Evolutionary conservation across 495 filamentous ascomycete genomes (phyloP).

Genomic region (Usnea hakonensis): DNA sequence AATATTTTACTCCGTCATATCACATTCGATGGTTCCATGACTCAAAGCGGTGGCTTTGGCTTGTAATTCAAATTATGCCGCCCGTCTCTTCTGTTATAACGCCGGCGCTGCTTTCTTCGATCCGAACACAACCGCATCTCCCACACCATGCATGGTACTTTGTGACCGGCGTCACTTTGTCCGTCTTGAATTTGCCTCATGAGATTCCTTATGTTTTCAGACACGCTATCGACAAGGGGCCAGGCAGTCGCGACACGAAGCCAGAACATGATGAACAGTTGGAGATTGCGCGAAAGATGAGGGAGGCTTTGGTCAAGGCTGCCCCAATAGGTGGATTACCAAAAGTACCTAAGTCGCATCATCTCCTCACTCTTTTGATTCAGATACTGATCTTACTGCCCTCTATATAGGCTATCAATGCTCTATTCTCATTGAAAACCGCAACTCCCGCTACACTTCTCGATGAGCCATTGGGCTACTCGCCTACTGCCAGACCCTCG

Average conservation of each 20-base stretch:
- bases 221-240: conserved; percentile 31
- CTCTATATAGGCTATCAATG: conserved; percentile 43
- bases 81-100: conserved; percentile 22
- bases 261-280: conserved; percentile 35
- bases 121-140: conserved; percentile 39
- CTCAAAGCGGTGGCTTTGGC: background rate
- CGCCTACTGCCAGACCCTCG: conserved; percentile 35
- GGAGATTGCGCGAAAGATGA: conserved; percentile 39
- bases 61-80: conserved; percentile 2
- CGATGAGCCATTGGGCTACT: conserved; percentile 34
- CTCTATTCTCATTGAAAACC: conserved; percentile 40
- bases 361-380: background rate
- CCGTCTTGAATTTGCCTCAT: conserved; percentile 45
- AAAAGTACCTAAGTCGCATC: conserved; percentile 32
- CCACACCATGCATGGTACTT: conserved; percentile 47
- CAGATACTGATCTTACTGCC: conserved; percentile 6
- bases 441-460: conserved; percentile 41
- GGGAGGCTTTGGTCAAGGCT: conserved; percentile 48
- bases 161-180: conserved; percentile 43
- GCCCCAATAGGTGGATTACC: conserved; percentile 46
- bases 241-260: conserved; percentile 18
- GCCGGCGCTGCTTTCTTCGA: conserved; percentile 35
- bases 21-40: background rate
- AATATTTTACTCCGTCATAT: background rate
- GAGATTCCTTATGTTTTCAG: conserved; percentile 44